phyloP scores from a whole-genome alignment of 2,329 filamentous ascomycete species.

The Huntiella savannae region DNA sequence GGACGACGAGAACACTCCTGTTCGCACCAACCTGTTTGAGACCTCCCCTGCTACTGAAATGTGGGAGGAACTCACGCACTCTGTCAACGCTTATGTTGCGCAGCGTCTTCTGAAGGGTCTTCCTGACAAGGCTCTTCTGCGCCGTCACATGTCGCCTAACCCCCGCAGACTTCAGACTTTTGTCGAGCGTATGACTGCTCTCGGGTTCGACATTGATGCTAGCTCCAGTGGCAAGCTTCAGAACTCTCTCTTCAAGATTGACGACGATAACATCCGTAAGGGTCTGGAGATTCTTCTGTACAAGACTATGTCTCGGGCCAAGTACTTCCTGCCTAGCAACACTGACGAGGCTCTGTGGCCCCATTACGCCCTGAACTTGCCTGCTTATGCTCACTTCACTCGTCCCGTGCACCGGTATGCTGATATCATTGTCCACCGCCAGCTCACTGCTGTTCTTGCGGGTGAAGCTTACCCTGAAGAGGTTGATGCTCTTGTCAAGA shows the following conservation, averaged over 20 bases:
- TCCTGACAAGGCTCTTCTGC: slow-evolving; percentile 81
- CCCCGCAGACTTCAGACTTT: slow-evolving; percentile 76
- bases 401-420: slow-evolving; percentile 88
- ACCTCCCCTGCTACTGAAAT: slow-evolving; percentile 77
- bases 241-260: slow-evolving; percentile 85
- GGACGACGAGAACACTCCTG: slow-evolving; percentile 93
- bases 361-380: slow-evolving; percentile 84
- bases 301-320: slow-evolving; percentile 91
- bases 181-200: slow-evolving; percentile 75
- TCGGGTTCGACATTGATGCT: slow-evolving; percentile 78
- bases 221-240: slow-evolving; percentile 80
- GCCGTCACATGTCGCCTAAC: slow-evolving; percentile 71
- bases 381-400: slow-evolving; percentile 93
- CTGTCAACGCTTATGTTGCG: slow-evolving; percentile 76
- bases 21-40: slow-evolving; percentile 91
- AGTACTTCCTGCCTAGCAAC: slow-evolving; percentile 79
- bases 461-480: slow-evolving; percentile 77
- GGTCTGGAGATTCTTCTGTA: slow-evolving; percentile 92
- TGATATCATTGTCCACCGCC: slow-evolving; percentile 86
- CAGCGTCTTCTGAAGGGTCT: slow-evolving; percentile 61
- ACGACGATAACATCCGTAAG: slow-evolving; percentile 77
- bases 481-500: slow-evolving; percentile 73
- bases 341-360: slow-evolving; percentile 57
- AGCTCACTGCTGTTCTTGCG: slow-evolving; percentile 73
- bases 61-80: slow-evolving; percentile 87